phyloP scores from a whole-genome alignment of 1,284 basidiomycete genomes.

The Gymnopus androsaceus region DNA sequence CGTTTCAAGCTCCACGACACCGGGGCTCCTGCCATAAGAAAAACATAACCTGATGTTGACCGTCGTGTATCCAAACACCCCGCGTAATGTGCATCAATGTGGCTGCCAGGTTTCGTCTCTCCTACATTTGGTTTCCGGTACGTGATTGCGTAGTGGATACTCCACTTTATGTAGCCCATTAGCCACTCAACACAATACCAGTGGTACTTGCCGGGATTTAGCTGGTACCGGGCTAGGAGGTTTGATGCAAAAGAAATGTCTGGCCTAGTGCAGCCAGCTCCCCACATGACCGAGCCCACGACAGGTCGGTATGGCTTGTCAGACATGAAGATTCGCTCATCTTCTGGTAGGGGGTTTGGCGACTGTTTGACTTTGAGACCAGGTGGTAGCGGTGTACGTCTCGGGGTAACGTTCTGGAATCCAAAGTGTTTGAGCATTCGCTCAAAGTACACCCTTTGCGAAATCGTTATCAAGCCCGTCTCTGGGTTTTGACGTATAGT shows the following conservation, averaged over 20 bases:
- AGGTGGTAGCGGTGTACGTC: too few relatives aligned
- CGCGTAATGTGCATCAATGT: not conserved
- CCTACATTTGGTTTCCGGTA: constrained; percentile 20
- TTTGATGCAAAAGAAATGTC: too few relatives aligned
- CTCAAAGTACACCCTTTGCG: constrained; percentile 16
- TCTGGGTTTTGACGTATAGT: not conserved
- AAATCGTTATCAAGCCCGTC: constrained; percentile 20
- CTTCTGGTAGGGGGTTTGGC: too few relatives aligned
- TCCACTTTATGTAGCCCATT: constrained; percentile 32
- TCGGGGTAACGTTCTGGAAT: not conserved
- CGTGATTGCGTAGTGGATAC: too few relatives aligned
- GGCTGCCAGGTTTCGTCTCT: not conserved
- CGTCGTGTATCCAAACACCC: constrained; percentile 21
- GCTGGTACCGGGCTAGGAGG: not conserved
- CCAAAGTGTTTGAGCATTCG: not conserved
- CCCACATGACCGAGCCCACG: too few relatives aligned
- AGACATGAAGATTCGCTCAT: too few relatives aligned
- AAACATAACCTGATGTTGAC: constrained; percentile 34
- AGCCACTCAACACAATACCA: constrained; percentile 9
- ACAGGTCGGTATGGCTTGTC: too few relatives aligned
- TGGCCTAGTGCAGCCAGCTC: too few relatives aligned
- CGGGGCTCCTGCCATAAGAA: constrained; percentile 26
- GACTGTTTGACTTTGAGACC: too few relatives aligned
- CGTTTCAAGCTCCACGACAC: constrained; percentile 28
- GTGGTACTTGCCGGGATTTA: not conserved